phyloP scores from a whole-genome alignment of 1,139 yeast species.

The Scheffersomyces segobiensis region DNA sequence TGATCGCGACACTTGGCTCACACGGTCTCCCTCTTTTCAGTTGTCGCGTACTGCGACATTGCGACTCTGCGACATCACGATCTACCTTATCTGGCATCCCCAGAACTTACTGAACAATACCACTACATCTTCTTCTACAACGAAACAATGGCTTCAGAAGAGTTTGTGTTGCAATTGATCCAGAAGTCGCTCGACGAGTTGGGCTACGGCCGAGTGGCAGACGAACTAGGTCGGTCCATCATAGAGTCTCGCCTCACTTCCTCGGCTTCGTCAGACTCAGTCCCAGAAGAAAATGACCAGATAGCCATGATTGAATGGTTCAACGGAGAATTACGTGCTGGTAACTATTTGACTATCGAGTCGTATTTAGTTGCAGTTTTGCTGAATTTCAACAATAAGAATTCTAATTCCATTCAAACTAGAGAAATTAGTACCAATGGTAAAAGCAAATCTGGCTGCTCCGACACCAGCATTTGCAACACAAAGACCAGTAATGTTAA shows the following conservation, averaged over 20 bases:
- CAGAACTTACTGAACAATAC: neutral
- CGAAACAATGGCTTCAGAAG: constrained; percentile 20
- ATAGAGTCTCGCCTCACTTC: constrained; percentile 7
- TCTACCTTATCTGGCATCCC: neutral
- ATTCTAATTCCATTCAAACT: neutral
- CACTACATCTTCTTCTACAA: neutral
- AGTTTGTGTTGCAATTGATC: constrained; percentile 33
- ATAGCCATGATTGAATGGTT: constrained; percentile 23
- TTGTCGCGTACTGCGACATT: no score
- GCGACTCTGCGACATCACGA: neutral
- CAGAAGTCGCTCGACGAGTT: constrained; percentile 32
- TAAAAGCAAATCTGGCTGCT: neutral
- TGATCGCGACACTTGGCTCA: neutral
- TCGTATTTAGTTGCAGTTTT: constrained; percentile 3
- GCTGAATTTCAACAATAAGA: neutral
- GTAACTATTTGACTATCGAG: constrained; percentile 20
- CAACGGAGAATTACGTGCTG: constrained; percentile 18
- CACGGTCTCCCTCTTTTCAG: neutral
- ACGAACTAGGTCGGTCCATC: constrained; percentile 12
- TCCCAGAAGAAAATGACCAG: constrained; percentile 1
- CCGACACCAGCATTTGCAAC: neutral
- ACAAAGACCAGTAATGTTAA: neutral
- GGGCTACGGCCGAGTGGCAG: constrained; percentile 23
- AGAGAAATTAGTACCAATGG: neutral
- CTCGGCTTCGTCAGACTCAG: neutral